These are phyloP conservation scores for Eucalyptus polyanthemos DNA, from an alignment of 345 rosid species.

Conservation along the genomic window DNA sequence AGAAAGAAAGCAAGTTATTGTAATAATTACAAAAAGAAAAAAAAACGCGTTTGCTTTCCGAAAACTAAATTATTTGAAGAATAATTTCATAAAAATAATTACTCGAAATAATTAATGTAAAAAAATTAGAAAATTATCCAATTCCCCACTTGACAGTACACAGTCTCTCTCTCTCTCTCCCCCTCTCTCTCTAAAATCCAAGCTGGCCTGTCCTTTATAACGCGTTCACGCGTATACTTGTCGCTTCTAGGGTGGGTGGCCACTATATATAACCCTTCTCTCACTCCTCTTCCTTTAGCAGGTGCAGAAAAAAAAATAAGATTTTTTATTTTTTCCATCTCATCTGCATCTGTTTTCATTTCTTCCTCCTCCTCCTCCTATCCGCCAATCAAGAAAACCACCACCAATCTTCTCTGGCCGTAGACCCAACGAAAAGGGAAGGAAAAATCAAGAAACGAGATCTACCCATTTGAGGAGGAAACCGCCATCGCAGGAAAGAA, in stretches of 20 bases:
- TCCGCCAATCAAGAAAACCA: not conserved
- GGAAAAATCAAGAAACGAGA: not conserved
- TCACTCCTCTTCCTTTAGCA: not conserved
- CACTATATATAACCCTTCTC: not conserved
- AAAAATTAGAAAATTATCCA: not conserved
- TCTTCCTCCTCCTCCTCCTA: not conserved
- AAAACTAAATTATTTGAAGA: not conserved
- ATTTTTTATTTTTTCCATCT: not conserved
- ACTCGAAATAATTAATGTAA: not conserved
- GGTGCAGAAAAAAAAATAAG: not conserved
- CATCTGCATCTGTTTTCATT: not conserved
- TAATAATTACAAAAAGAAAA: too few relatives aligned
- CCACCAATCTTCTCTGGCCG: not conserved
- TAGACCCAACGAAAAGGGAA: not conserved
- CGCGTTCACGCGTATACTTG: slow-evolving; percentile 8
- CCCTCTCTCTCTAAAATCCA: not conserved
- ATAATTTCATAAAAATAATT: not conserved
- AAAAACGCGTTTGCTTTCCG: not conserved
- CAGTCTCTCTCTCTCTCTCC: not conserved
- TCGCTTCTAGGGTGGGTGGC: not conserved
- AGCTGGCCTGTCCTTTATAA: not conserved
- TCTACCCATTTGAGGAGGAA: not conserved
- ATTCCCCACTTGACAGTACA: not conserved
- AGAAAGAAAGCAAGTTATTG: not conserved
- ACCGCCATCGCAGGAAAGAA: not conserved